Percentiles rank a stretch among this genome's conserved stretches.
phyloP scores from a whole-genome alignment of 1,284 basidiomycete genomes.

The Vanrija sp. region DNA sequence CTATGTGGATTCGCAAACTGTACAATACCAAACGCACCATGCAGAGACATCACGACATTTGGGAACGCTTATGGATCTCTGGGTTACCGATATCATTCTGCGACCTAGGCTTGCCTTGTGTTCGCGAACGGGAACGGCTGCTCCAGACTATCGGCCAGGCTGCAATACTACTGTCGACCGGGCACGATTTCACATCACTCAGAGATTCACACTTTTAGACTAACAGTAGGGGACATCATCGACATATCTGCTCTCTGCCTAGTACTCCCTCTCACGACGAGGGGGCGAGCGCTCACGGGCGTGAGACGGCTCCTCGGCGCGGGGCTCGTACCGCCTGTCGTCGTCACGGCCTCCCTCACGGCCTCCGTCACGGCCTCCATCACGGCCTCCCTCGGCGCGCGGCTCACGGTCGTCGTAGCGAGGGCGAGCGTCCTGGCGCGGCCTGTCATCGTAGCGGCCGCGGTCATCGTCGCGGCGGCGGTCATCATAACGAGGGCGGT shows the following conservation, averaged over 20 bases:
- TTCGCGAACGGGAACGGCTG: not conserved
- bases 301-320: constrained; percentile 9
- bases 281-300: constrained; percentile 18
- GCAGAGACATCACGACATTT: not conserved
- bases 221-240: not conserved
- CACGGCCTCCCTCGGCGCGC: constrained; percentile 5
- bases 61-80: too few species aligned
- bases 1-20: too few species aligned
- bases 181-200: not conserved
- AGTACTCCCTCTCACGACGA: constrained; percentile 12
- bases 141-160: too few species aligned
- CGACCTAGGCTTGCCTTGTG: too few species aligned
- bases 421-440: constrained; percentile 10
- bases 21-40: too few species aligned
- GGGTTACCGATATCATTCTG: not conserved
- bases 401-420: constrained; percentile 21
- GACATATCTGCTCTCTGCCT: too few species aligned
- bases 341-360: constrained; percentile 20
- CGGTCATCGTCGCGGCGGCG: constrained; percentile 20
- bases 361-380: constrained; percentile 26
- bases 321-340: constrained; percentile 12
- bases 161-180: too few species aligned
- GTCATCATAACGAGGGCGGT: constrained; percentile 20
- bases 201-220: not conserved
- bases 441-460: constrained; percentile 20